Evolutionary conservation across 306 rosid genomes (phyloP).

Genomic region (Begonia loranthoides): DNA sequence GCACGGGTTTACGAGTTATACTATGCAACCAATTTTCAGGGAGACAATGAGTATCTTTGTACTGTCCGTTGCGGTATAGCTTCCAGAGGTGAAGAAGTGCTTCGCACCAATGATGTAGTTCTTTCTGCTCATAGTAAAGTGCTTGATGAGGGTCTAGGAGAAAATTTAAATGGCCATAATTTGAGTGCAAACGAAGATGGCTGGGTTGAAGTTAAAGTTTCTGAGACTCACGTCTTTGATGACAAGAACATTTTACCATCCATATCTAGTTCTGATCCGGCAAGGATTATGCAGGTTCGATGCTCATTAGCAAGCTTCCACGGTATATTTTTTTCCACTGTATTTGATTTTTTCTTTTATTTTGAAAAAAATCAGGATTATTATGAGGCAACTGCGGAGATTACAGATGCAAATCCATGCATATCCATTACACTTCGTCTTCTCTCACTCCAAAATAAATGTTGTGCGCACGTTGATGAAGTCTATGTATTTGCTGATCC

Average conservation of each 20-base stretch:
- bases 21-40: constrained; percentile 23
- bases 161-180: constrained; percentile 14
- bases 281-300: no score
- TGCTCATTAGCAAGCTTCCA: no score
- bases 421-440: constrained; percentile 61
- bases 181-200: constrained; percentile 46
- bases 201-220: constrained; percentile 69
- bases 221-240: constrained; percentile 14
- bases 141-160: constrained; percentile 18
- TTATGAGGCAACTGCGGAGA: constrained; percentile 86
- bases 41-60: constrained; percentile 48
- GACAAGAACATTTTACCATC: constrained; percentile 1
- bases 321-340: no score
- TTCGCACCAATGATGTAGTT: constrained; percentile 17
- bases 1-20: constrained; percentile 81
- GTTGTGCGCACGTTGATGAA: constrained; percentile 53
- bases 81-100: constrained; percentile 45
- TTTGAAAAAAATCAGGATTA: constrained; percentile 33
- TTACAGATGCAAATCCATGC: constrained; percentile 62
- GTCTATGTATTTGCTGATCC: constrained; percentile 76
- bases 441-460: constrained; percentile 67
- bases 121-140: constrained; percentile 20
- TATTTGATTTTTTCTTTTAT: no score
- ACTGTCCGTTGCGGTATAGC: constrained; percentile 78
- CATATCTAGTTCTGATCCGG: no score